Evolutionary conservation across 106 monocot genomes (phyloP), one percentile per base, ranked within the genome.

Genomic region (Cymbidium sinense): DNA sequence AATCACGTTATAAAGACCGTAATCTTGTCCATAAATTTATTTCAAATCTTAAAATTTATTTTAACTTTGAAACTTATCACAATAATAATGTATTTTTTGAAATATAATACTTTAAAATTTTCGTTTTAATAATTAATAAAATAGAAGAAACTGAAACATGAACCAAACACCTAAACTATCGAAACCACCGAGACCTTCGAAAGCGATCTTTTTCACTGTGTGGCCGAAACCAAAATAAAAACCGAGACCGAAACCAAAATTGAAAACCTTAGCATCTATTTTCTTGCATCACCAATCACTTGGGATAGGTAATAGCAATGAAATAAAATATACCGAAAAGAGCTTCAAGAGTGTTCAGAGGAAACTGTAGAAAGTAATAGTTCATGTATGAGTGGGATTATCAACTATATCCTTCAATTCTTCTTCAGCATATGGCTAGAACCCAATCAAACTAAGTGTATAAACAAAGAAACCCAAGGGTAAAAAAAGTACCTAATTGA

Each of bases 401-500:
- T 29, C 28, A 27, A 64, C 64, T 27, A 25, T 64, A 5, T 64
- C 17, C 15, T 67, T 67, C 4, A 67, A 33, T 67, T 31, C 31
- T 15, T 29, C 12, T 31, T 67, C 67, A 31, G 31, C 15, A 29
- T 67, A 67, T 67, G 11, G 33, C 67, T 15, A 33, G 33, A 31
- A 67, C 2, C 31, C 15, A 67, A 30, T 17, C 30, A 67, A 2
- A 33, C 12, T 67, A 33, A 31, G 9, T 67, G 31, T 2, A 4
- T 67, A 5, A 33, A 28, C 67, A 67, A 31, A 67, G 13, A 2
- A 39, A 71, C 29, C 27, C 20, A 43, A 25, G 31, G 43, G 74
- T n/a, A 17, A 25, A 54, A 41, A 7, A 71, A 70, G 4, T 79
- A 89, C 92, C 92, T 86, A 23, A 95, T 89, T 11, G 92, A 92